phyloP scores from a whole-genome alignment of 805 yeast species.

The Kodamaea lidongshanica region DNA sequence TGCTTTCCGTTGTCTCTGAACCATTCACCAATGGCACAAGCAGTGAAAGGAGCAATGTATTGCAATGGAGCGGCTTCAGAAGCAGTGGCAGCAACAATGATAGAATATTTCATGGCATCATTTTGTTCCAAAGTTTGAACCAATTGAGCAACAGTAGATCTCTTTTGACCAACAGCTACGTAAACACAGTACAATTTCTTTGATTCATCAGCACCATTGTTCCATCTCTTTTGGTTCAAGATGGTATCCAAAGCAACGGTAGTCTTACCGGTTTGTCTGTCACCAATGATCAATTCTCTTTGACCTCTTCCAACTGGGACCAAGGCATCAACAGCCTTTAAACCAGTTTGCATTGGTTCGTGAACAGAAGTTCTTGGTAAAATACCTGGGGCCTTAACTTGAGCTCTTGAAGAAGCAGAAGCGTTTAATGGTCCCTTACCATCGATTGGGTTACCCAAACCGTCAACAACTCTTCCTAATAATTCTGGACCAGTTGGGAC shows the following conservation, averaged over 20 bases:
- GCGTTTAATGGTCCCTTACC: conserved; percentile 98
- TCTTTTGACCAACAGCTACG: conserved; percentile 99
- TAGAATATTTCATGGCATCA: conserved; percentile 96
- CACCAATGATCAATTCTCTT: conserved; percentile 99
- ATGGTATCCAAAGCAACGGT: conserved; percentile 98
- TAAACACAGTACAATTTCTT: conserved; percentile 99
- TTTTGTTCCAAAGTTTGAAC: conserved; percentile 98
- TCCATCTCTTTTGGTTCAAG: conserved; percentile 99
- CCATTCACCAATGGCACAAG: conserved; percentile 99
- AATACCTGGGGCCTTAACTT: conserved; percentile 99
- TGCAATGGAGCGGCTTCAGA: conserved; percentile 99
- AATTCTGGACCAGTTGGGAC: conserved; percentile 98
- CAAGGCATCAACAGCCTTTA: conserved; percentile 96
- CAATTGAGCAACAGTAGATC: conserved; percentile 99
- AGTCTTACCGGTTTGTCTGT: conserved; percentile 99
- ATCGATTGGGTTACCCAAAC: conserved; percentile 98
- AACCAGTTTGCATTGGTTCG: conserved; percentile 99
- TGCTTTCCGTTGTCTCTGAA: conserved; percentile 99
- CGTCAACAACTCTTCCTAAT: conserved; percentile 99
- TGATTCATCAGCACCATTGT: conserved; percentile 87
- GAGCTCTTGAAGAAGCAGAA: conserved; percentile 84
- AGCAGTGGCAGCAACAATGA: conserved; percentile 99
- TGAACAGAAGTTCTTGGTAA: conserved; percentile 97
- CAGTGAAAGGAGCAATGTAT: conserved; percentile 99
- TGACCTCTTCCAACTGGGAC: conserved; percentile 99